Percentiles rank a stretch among this genome's conserved stretches.
phyloP scores from a whole-genome alignment of 805 yeast genomes.

The Zygoascus bituminiphila region DNA sequence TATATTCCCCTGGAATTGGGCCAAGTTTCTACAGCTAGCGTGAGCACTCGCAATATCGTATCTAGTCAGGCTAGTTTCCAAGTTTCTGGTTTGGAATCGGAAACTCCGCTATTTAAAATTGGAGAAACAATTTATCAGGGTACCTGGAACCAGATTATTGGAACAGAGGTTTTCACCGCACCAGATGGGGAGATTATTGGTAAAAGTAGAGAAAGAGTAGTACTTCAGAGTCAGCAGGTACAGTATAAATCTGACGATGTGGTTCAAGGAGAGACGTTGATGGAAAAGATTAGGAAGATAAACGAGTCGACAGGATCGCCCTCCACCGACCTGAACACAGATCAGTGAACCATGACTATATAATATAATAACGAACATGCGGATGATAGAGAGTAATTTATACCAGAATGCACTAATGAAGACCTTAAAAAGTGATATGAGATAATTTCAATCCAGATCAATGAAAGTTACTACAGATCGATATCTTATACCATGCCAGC shows the following conservation, averaged over 20 bases:
- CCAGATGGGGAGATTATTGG: constrained; percentile 25
- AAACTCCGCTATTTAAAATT: constrained; percentile 48
- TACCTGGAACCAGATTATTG: constrained; percentile 67
- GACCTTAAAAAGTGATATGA: no score
- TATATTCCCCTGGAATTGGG: constrained; percentile 46
- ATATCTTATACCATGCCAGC: no score
- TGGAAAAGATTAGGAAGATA: constrained; percentile 9
- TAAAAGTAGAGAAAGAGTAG: constrained; percentile 20
- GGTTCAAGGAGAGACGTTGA: constrained; percentile 4
- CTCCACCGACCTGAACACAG: background rate
- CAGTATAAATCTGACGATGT: constrained; percentile 6
- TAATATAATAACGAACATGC: background rate
- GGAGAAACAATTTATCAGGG: constrained; percentile 62
- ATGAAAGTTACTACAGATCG: no score
- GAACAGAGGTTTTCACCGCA: constrained; percentile 53
- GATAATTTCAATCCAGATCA: no score
- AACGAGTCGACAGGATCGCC: constrained; percentile 6
- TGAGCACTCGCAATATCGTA: constrained; percentile 14
- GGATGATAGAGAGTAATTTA: background rate
- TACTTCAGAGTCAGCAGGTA: constrained; percentile 10
- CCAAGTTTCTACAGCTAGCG: constrained; percentile 7
- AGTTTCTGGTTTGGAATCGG: constrained; percentile 46
- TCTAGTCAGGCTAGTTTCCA: constrained; percentile 40
- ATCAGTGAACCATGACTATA: no score
- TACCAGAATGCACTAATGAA: no score